A percentile compares a stretch with the other conserved stretches of the same genome.
These are phyloP conservation scores for Tulasnella sp. DNA, from an alignment of 768 basidiomycete species.

Conservation along the genomic window DNA sequence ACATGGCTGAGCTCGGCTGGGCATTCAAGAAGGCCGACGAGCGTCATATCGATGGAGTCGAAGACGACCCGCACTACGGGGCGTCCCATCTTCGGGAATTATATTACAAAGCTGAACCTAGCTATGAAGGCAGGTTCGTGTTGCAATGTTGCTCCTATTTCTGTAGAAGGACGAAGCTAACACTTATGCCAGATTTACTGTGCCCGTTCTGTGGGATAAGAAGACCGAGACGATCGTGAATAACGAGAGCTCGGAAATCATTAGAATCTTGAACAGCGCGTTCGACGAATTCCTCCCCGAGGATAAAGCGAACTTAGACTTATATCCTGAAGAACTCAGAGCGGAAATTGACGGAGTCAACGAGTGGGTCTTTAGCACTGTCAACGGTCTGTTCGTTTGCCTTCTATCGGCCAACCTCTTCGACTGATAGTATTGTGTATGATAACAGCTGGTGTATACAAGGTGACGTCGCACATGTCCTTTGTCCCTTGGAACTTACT, in stretches of 20 bases:
- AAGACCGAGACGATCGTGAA: slow-evolving; percentile 84
- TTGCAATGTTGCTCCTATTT: background rate
- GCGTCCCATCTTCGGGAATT: slow-evolving; percentile 75
- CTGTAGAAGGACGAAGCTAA: background rate
- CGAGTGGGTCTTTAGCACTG: slow-evolving; percentile 77
- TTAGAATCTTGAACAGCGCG: slow-evolving; percentile 84
- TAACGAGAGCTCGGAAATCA: slow-evolving; percentile 94
- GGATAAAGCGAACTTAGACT: slow-evolving; percentile 58
- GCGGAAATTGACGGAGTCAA: slow-evolving; percentile 80
- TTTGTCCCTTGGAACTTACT: too few species aligned
- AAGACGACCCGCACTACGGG: slow-evolving; percentile 69
- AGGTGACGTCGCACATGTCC: slow-evolving; percentile 33
- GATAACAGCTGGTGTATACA: slow-evolving; percentile 75
- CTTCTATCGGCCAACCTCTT: background rate
- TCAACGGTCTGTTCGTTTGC: slow-evolving; percentile 61
- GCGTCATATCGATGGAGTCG: slow-evolving; percentile 58
- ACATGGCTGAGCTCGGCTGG: slow-evolving; percentile 82
- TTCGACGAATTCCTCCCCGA: slow-evolving; percentile 71
- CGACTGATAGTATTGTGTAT: background rate
- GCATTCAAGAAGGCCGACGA: slow-evolving; percentile 68
- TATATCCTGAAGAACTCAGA: slow-evolving; percentile 72
- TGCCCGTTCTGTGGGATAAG: slow-evolving; percentile 92
- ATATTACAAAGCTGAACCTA: slow-evolving; percentile 70
- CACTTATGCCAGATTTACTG: slow-evolving; percentile 59
- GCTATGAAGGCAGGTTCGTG: slow-evolving; percentile 64